Percentiles rank a stretch among this genome's conserved stretches.
These are phyloP conservation scores for Pezicula neosporulosa DNA, from an alignment of 2,329 filamentous ascomycete genomes.

Conservation along the genomic window DNA sequence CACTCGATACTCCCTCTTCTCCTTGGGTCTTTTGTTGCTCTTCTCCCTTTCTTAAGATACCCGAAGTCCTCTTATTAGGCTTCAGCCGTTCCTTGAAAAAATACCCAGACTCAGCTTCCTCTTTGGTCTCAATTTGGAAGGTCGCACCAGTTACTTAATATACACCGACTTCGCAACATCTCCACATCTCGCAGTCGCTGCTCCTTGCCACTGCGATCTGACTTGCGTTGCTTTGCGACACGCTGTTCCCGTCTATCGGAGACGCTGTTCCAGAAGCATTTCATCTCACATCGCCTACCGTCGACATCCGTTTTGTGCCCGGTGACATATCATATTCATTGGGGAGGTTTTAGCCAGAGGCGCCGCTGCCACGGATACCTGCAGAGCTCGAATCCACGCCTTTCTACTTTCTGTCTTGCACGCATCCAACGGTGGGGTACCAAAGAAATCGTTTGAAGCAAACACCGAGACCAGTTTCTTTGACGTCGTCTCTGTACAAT, in stretches of 20 bases:
- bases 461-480: slow-evolving; percentile 10
- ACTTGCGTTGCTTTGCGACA: slow-evolving; percentile 13
- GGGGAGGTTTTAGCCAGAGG: slow-evolving; percentile 16
- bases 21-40: slow-evolving; percentile 4
- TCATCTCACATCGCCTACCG: slow-evolving; percentile 21
- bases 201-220: slow-evolving; percentile 13
- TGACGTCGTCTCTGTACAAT: slow-evolving; percentile 15
- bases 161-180: slow-evolving; percentile 13
- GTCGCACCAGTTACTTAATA: slow-evolving; percentile 12
- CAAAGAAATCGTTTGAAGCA: slow-evolving; percentile 14
- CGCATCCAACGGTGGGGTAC: slow-evolving; percentile 12
- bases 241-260: slow-evolving; percentile 17
- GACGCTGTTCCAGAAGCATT: slow-evolving; percentile 25
- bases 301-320: slow-evolving; percentile 18
- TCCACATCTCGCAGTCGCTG: slow-evolving; percentile 3
- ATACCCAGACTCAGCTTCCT: slow-evolving; percentile 76
- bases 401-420: slow-evolving; percentile 16
- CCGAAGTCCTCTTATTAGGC: slow-evolving; percentile 54
- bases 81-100: slow-evolving; percentile 88
- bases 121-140: slow-evolving; percentile 21
- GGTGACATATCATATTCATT: slow-evolving; percentile 12
- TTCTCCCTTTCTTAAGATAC: slow-evolving; percentile 17
- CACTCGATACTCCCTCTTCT: not conserved
- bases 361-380: slow-evolving; percentile 22
- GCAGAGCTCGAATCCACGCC: slow-evolving; percentile 24